Percentiles rank a stretch among this genome's conserved stretches.
phyloP scores from a whole-genome alignment of 1,139 yeast species.

The Sugiyamaella xylanicola region DNA sequence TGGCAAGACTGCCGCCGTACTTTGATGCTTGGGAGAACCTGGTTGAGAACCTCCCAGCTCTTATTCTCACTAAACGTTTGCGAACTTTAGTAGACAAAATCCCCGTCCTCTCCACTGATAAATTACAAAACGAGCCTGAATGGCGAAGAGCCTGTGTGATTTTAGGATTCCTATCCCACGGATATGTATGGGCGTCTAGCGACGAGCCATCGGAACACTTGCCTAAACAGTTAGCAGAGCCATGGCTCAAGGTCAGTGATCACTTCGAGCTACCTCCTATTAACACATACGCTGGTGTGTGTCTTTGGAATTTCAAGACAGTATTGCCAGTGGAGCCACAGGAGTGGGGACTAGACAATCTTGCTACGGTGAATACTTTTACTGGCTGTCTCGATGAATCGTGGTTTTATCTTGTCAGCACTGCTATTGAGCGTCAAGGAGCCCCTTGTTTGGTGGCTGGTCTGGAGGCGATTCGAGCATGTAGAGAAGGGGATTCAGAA shows the following conservation, averaged over 20 bases:
- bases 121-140: slow-evolving; percentile 51
- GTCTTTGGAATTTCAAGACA: slow-evolving; percentile 83
- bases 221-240: slow-evolving; percentile 70
- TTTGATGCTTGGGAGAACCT: slow-evolving; percentile 78
- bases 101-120: slow-evolving; percentile 54
- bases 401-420: slow-evolving; percentile 91
- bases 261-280: slow-evolving; percentile 77
- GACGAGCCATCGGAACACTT: slow-evolving; percentile 60
- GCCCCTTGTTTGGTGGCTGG: slow-evolving; percentile 66
- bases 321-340: slow-evolving; percentile 53
- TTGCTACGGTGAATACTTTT: slow-evolving; percentile 80
- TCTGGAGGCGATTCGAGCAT: slow-evolving; percentile 60
- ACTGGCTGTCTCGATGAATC: slow-evolving; percentile 91
- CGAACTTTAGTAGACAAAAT: slow-evolving; percentile 61
- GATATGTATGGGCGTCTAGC: slow-evolving; percentile 78
- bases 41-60: slow-evolving; percentile 66
- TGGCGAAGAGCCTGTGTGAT: slow-evolving; percentile 79
- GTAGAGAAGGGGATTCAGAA: slow-evolving; percentile 48
- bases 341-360: slow-evolving; percentile 57
- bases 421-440: slow-evolving; percentile 81
- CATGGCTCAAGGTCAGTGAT: slow-evolving; percentile 62
- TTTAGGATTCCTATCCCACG: slow-evolving; percentile 78
- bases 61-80: slow-evolving; percentile 65
- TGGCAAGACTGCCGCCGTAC: slow-evolving; percentile 62
- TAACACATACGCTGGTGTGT: slow-evolving; percentile 83